Base-by-base conservation (phyloP, 768 basidiomycete species). In the Suillus discolor region DNA sequence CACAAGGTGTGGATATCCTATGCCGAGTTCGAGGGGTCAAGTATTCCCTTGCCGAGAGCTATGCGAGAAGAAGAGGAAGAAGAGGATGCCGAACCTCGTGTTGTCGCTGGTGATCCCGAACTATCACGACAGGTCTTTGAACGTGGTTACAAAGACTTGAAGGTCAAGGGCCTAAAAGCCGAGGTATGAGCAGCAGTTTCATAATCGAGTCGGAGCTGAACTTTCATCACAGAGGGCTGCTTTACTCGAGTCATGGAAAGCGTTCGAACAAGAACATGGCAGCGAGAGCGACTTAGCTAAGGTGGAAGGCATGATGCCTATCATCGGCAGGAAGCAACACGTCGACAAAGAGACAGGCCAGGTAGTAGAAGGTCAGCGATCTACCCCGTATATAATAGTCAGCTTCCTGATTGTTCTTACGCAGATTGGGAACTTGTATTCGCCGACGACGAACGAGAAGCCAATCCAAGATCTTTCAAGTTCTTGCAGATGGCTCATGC, bases 1-100 rank as follows among this genome's bases (percentile, higher is more conserved):
- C 92, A 95, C 79, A 98, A 98, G 79, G 95, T 97, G 23, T 99
- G 96, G 95, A 93, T 97, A 63, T 89, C 95, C 62, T 99, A 91
- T 76, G 97, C 97, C 0, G 84, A 91, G 70, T 97, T 98, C 71
- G 97, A 99, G 78, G 91, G 88, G 6, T 90, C 91, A 71, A 81
- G 87, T 7, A 90, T 92, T 53, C 88, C 88, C 6, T 70, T 89
- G 6, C 85, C 86, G 12, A 81, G 90, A 25, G 87, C 84, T 5
- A 79, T 84, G 70, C 83, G 91, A 47, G 91, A 90, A 62, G 90
- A 90, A 8, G 91, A 91, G 15, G 80, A 84, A 6, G 81, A 82
- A 18, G 90, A 88, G 67, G 81, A 82, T 60, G 72, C 68, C 18
- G 83, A 81, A 49, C 76, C 74, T 62, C 85, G 87, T 73, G 85